Evolutionary conservation across 441 rosid species (phyloP).

Genomic region (Mallotus japonicus): DNA sequence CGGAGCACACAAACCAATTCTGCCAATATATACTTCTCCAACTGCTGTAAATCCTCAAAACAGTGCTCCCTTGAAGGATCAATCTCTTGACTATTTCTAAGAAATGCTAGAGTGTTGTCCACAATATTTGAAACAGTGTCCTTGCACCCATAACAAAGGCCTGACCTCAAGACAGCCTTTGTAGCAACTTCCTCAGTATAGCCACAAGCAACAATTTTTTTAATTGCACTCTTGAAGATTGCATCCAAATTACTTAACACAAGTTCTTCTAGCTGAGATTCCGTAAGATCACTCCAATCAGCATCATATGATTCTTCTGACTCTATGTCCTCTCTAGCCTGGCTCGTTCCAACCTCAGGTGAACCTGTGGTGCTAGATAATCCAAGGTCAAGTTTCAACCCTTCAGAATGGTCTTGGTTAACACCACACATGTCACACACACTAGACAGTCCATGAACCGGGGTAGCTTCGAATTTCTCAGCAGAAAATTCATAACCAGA

Average conservation of each 20-base stretch:
- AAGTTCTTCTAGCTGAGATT: slow-evolving; percentile 71
- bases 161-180: slow-evolving; percentile 75
- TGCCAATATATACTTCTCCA: slow-evolving; percentile 79
- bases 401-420: slow-evolving; percentile 46
- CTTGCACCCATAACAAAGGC: slow-evolving; percentile 78
- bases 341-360: slow-evolving; percentile 47
- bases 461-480: slow-evolving; percentile 53
- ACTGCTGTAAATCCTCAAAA: slow-evolving; percentile 81
- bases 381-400: slow-evolving; percentile 63
- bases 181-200: slow-evolving; percentile 71
- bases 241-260: slow-evolving; percentile 63
- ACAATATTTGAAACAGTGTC: slow-evolving; percentile 80
- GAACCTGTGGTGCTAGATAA: slow-evolving; percentile 38
- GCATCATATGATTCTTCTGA: slow-evolving; percentile 59
- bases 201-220: slow-evolving; percentile 65
- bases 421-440: slow-evolving; percentile 51
- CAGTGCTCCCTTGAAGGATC: slow-evolving; percentile 55
- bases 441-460: slow-evolving; percentile 39
- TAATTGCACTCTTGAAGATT: slow-evolving; percentile 76
- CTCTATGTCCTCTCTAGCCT: slow-evolving; percentile 39
- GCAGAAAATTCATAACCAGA: slow-evolving; percentile 68
- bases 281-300: slow-evolving; percentile 83
- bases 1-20: slow-evolving; percentile 82
- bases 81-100: slow-evolving; percentile 56
- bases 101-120: slow-evolving; percentile 62